Conservation (phyloP, 2,329 filamentous ascomycete genomes). For the Xylariaceae sp. region DNA sequence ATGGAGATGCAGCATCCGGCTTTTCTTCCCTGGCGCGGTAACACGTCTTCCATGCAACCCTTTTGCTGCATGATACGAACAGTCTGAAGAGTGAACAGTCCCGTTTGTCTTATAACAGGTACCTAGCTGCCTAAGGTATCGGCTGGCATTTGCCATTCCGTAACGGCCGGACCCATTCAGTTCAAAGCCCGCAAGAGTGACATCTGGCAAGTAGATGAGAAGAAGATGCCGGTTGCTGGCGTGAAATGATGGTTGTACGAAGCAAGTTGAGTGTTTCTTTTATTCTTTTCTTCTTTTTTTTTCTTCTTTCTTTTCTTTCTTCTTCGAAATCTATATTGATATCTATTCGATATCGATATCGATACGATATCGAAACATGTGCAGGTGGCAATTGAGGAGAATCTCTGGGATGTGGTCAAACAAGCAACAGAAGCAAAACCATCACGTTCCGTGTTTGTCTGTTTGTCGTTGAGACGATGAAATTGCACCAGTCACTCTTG, state of each 20-base stretch:
- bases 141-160: constrained; percentile 12
- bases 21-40: constrained; percentile 14
- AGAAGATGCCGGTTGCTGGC: no score
- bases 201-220: neutral
- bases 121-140: constrained; percentile 9
- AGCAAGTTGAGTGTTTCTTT: constrained; percentile 1
- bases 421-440: constrained; percentile 8
- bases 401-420: constrained; percentile 11
- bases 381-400: constrained; percentile 1
- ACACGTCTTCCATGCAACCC: constrained; percentile 1
- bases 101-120: constrained; percentile 10
- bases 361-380: neutral
- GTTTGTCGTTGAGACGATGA: constrained; percentile 13
- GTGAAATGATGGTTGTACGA: constrained; percentile 3
- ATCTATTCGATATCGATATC: neutral
- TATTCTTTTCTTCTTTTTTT: neutral
- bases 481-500: constrained; percentile 1
- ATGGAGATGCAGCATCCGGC: constrained; percentile 15
- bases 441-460: constrained; percentile 15
- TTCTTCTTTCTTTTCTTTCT: neutral
- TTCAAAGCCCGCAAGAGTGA: constrained; percentile 1
- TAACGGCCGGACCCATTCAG: constrained; percentile 1
- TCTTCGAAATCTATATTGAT: no score
- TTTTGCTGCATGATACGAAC: constrained; percentile 14
- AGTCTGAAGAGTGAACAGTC: constrained; percentile 8